Evolutionary conservation across 2,329 filamentous ascomycete species (phyloP).

Genomic region (Botryotinia globosa): DNA sequence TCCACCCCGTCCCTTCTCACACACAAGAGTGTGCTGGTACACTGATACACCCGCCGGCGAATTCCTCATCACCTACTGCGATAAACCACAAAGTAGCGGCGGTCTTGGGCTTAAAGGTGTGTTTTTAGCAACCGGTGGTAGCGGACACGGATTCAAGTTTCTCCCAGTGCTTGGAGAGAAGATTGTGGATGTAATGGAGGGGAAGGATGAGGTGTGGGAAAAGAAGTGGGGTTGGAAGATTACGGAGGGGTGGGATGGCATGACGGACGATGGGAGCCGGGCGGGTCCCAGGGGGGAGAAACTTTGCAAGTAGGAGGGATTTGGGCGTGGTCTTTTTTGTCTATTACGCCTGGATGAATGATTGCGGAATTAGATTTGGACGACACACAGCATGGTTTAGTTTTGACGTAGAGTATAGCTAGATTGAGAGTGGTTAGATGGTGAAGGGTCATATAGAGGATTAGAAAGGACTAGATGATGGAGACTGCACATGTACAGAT

Average conservation of each 20-base stretch:
- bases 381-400: background rate
- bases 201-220: slow-evolving; percentile 43
- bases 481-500: background rate
- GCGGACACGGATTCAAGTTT: slow-evolving; percentile 52
- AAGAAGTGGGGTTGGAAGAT: slow-evolving; percentile 54
- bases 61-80: slow-evolving; percentile 55
- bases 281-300: slow-evolving; percentile 34
- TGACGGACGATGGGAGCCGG: slow-evolving; percentile 36
- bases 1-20: slow-evolving; percentile 49
- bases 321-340: background rate
- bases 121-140: slow-evolving; percentile 49
- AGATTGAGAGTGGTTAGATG: background rate
- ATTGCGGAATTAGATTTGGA: background rate
- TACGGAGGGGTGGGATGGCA: slow-evolving; percentile 33
- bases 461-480: background rate
- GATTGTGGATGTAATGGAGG: slow-evolving; percentile 44
- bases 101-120: slow-evolving; percentile 47
- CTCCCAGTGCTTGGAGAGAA: slow-evolving; percentile 48
- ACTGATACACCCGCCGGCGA: slow-evolving; percentile 63
- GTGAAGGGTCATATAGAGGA: background rate
- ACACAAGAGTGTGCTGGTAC: slow-evolving; percentile 60
- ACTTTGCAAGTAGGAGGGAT: slow-evolving; percentile 13
- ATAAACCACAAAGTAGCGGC: slow-evolving; percentile 1
- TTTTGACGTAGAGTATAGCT: background rate
- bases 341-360: background rate